Evolutionary conservation across 2,329 filamentous ascomycete genomes (phyloP), one percentile per base, ranked within the genome.

Genomic region (Taxawa tesnikishii): DNA sequence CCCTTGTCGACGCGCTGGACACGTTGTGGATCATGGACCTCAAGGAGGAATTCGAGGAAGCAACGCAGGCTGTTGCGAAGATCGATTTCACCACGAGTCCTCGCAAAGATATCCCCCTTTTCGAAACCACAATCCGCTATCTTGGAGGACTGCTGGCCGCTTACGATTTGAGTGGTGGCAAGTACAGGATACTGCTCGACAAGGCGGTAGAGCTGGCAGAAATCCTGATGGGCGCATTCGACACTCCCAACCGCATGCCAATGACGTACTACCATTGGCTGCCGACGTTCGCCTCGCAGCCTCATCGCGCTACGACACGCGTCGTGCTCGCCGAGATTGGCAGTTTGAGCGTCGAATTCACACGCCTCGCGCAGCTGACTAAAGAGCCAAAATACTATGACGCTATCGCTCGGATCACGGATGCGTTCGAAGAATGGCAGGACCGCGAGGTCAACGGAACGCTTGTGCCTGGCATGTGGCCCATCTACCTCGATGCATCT

Each of bases 231-330:
- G 75, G 79, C 32, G 71, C 80, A 4, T 93, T 93, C 47, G 84
- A 93, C 55, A 94, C 88, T 1, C 87, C 87, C 1, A 94, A 96
- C 54, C 75, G 84, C 44, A 92, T 96, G 83, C 87, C 88, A 3
- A 59, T 83, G 5, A 68, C 84, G 4, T 85, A 78, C 55, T 92
- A 88, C 57, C 62, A 68, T 40, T 94, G 81, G 83, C 70, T 73
- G 45, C 81, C 79, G 42, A 58, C 68, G 11, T 73, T 65, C 45
- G 68, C 71, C 7, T 72, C 69, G 3, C 68, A 76, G 42, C 71
- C 75, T 5, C 78, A 75, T 44, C 67, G 70, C 15, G 81, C 81
- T 1, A 60, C 63, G 37, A 56, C 50, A 4, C 55, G 59, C 29
- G 70, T 70, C 33, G 54, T 79, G 44, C 58, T 79, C 44, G 73